A percentile compares a stretch with the other conserved stretches of the same genome.
Conservation (phyloP, 192 early-diverging fungal species). For the Podila horticola region DNA sequence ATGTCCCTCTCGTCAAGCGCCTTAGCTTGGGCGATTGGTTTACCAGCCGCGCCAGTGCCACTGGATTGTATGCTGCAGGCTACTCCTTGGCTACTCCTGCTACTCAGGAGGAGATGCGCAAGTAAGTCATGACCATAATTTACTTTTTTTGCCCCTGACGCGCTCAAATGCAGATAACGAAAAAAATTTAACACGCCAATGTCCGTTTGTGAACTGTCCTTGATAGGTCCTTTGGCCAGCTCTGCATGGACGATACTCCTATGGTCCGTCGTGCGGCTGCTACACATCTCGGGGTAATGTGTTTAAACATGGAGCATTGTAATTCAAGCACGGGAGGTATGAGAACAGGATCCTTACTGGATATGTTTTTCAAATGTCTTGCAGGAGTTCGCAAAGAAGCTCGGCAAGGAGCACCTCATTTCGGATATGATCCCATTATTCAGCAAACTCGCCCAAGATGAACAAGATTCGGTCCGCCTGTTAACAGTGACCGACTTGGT, state of each 20-base stretch:
- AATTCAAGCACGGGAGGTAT: not conserved
- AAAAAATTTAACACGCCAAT: not conserved
- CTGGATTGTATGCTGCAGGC: constrained; percentile 90
- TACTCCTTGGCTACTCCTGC: constrained; percentile 78
- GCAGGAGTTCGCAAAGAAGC: constrained; percentile 76
- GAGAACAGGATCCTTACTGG: not conserved
- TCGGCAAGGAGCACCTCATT: constrained; percentile 82
- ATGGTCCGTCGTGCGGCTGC: constrained; percentile 98
- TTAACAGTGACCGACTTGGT: constrained; percentile 93
- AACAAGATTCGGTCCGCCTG: constrained; percentile 97
- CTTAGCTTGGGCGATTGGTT: constrained; percentile 98
- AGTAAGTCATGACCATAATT: constrained; percentile 44
- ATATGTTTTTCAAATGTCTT: not conserved
- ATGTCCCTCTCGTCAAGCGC: constrained; percentile 92
- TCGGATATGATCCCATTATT: constrained; percentile 90
- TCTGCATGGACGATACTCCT: constrained; percentile 94
- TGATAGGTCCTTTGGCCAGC: constrained; percentile 75
- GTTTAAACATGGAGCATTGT: constrained; percentile 1
- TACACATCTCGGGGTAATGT: constrained; percentile 76
- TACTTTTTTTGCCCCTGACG: not conserved
- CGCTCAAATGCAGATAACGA: not conserved
- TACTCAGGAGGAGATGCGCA: constrained; percentile 88
- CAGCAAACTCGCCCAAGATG: constrained; percentile 82
- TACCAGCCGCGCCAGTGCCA: constrained; percentile 93
- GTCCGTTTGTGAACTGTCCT: not conserved